Conservation (phyloP, 129 eudicot species). For the Pittosporum tobira region DNA sequence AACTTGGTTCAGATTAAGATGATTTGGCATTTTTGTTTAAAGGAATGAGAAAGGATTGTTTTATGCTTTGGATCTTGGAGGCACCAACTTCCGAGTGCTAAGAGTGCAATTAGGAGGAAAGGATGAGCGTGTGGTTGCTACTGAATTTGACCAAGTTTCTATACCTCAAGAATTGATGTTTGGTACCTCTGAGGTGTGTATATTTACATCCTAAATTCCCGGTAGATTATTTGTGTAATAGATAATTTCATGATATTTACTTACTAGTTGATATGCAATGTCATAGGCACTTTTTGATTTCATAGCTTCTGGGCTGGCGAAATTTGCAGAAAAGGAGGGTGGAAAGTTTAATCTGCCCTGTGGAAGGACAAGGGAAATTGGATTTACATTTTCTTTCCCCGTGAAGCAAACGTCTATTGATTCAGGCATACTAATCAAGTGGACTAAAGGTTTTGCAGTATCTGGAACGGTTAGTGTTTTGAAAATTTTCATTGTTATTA, state of each 20-base stretch:
- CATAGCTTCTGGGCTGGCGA: slow-evolving; percentile 63
- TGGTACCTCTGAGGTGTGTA: slow-evolving; percentile 64
- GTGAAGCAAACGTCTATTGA: slow-evolving; percentile 75
- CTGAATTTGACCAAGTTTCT: slow-evolving; percentile 68
- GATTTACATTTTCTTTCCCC: slow-evolving; percentile 85
- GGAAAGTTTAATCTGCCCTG: slow-evolving; percentile 42
- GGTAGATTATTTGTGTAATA: not conserved
- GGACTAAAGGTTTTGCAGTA: slow-evolving; percentile 90
- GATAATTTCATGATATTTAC: not conserved
- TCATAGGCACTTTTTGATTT: slow-evolving; percentile 68
- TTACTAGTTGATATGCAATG: slow-evolving; percentile 3
- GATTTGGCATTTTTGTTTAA: not conserved
- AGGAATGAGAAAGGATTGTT: slow-evolving; percentile 81
- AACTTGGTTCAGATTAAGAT: not conserved
- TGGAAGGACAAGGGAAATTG: slow-evolving; percentile 63
- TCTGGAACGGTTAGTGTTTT: slow-evolving; percentile 57
- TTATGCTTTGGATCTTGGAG: slow-evolving; percentile 88
- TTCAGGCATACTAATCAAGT: slow-evolving; percentile 67
- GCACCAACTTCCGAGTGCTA: slow-evolving; percentile 78
- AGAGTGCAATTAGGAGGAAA: slow-evolving; percentile 86
- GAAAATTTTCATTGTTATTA: too few species aligned
- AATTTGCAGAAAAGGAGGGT: slow-evolving; percentile 56
- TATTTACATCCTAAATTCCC: not conserved
- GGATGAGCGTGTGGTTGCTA: slow-evolving; percentile 52
- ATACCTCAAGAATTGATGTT: slow-evolving; percentile 70